Base-by-base conservation (phyloP, 768 basidiomycete species). In the Leccinum barrowsii region DNA sequence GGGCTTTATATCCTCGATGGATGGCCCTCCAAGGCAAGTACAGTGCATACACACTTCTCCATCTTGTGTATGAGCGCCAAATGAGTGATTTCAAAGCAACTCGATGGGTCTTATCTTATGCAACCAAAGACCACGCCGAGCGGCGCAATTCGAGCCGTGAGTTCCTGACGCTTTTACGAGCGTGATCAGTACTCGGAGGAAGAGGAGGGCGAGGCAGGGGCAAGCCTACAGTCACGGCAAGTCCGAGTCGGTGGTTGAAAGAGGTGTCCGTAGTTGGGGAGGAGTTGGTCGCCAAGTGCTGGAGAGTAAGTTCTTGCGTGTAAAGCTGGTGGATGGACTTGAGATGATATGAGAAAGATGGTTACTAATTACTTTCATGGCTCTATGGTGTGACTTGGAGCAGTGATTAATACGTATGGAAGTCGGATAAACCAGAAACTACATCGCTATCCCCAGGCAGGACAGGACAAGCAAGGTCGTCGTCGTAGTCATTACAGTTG, bases 1-100 rank as follows among this genome's bases (percentile, higher is more conserved):
- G 84, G 85, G 64, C 69, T 81, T 3, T 75, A 73, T 83, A 73
- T 83, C 56, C 72, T 76, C 44, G 78, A 83, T 40, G 82, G 81
- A 4, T 85, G 79, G 76, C 77, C 75, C 3, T 73, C 77, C 0
- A 81, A 82, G 73, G 80, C 75, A 50, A 15, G 72, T 40, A 7
- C 44, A 30, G 30, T 30, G 26, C 26, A 28, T 28, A 28, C 26
- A 28, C 26, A 1, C 26, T 28, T 2, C 26, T 28, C 26, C 26
- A 28, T 28, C 26, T 7, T 28, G 26, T 1, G 26, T 28, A 28
- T 28, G 26, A 28, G 26, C 26, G 26, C 26, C 26, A 28, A 28
- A 28, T 28, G 2, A 28, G 26, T 28, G 26, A 8, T 28, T 0
- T 28, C 26, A 28, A 28, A 28, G 7, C 7, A 28, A 28, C 26